Percentiles rank a stretch among this genome's conserved stretches.
Conservation (phyloP, 2,329 filamentous ascomycete species). For the Plenodomus biglobosus region DNA sequence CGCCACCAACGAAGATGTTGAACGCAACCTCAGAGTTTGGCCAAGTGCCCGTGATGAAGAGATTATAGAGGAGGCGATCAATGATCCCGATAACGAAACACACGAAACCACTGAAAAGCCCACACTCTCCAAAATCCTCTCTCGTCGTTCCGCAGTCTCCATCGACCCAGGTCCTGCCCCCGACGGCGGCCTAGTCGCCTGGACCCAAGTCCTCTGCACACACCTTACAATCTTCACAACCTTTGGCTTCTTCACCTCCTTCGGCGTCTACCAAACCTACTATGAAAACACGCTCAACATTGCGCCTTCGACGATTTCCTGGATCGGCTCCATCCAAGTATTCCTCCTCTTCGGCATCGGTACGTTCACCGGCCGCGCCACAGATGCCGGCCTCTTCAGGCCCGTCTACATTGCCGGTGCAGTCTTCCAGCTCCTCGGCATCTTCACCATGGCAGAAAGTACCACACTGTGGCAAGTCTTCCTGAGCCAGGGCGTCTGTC, state of each 20-base stretch:
- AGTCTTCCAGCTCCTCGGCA: conserved; percentile 38
- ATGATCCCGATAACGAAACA: conserved; percentile 4
- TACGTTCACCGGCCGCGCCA: conserved; percentile 33
- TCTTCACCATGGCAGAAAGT: conserved; percentile 33
- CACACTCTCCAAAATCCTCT: conserved; percentile 21
- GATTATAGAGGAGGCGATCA: conserved; percentile 12
- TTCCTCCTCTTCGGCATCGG: conserved; percentile 38
- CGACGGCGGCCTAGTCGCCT: conserved; percentile 58
- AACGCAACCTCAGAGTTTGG: conserved; percentile 11
- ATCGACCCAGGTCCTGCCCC: conserved; percentile 34
- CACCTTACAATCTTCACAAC: conserved; percentile 59
- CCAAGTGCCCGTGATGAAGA: conserved; percentile 20
- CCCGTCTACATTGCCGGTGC: conserved; percentile 30
- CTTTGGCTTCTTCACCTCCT: conserved; percentile 58
- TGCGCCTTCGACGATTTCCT: conserved; percentile 39
- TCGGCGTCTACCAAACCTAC: conserved; percentile 59
- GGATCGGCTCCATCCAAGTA: conserved; percentile 38
- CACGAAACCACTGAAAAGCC: not conserved
- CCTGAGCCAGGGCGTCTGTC: conserved; percentile 57
- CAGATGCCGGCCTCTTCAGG: conserved; percentile 36
- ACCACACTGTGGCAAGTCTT: conserved; percentile 40
- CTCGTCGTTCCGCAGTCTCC: conserved; percentile 27
- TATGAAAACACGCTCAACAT: conserved; percentile 49
- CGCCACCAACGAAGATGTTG: conserved; percentile 2
- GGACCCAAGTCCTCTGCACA: conserved; percentile 56